Conservation (phyloP, 345 rosid genomes). For the Eucalyptus tenuipes region DNA sequence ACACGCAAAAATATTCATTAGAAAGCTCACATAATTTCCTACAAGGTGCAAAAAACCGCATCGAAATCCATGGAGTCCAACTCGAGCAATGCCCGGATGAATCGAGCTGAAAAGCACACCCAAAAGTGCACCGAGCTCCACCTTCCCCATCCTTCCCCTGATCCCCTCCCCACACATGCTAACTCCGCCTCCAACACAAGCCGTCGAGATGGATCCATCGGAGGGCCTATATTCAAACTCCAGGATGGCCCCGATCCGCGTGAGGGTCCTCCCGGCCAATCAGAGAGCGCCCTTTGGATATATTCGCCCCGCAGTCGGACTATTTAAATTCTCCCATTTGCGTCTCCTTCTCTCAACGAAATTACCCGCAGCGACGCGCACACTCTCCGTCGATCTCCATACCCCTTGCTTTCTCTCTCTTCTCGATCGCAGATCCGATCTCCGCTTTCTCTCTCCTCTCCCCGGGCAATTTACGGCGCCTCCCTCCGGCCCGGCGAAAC, state of each 20-base stretch:
- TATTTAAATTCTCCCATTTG: conserved; percentile 41
- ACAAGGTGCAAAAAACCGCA: conserved; percentile 3
- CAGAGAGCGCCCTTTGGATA: conserved; percentile 18
- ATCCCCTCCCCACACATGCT: conserved; percentile 4
- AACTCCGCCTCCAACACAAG: not conserved
- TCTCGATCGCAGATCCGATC: not conserved
- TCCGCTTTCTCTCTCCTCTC: not conserved
- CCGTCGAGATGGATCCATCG: conserved; percentile 42
- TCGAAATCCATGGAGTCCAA: not conserved
- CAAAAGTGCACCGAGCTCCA: not conserved
- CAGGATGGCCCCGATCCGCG: conserved; percentile 30
- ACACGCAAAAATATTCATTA: not conserved
- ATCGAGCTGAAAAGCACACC: conserved; percentile 68
- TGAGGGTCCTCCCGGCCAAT: conserved; percentile 30
- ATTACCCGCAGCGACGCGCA: not conserved
- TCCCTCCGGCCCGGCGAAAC: not conserved
- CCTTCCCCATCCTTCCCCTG: not conserved
- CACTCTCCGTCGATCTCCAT: not conserved
- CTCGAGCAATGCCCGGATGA: conserved; percentile 12
- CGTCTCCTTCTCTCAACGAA: not conserved
- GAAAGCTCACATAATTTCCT: conserved; percentile 40
- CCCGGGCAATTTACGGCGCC: not conserved
- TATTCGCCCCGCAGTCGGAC: conserved; percentile 17
- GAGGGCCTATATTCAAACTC: conserved; percentile 52
- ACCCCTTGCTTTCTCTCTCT: not conserved